phyloP scores from a whole-genome alignment of 2,329 filamentous ascomycete species.

The Fusarium guadeloupense region DNA sequence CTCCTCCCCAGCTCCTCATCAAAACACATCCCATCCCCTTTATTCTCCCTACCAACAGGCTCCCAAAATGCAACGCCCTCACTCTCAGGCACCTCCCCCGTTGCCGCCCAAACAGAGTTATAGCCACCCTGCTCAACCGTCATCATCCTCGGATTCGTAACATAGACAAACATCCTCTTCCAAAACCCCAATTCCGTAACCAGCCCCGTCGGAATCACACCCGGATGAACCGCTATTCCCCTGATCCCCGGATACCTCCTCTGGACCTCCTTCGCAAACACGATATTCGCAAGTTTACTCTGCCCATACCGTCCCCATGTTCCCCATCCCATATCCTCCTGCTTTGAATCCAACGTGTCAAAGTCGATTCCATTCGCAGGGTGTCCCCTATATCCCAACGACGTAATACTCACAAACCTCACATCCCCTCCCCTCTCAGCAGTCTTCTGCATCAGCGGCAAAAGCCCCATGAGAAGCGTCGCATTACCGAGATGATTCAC shows the following conservation, averaged over 20 bases:
- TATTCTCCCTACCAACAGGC: conserved; percentile 41
- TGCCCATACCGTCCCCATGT: conserved; percentile 59
- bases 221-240: conserved; percentile 60
- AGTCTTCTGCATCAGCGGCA: conserved; percentile 39
- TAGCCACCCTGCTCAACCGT: conserved; percentile 44
- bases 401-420: conserved; percentile 43
- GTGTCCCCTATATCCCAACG: conserved; percentile 40
- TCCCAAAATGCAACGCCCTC: conserved; percentile 39
- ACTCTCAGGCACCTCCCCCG: conserved; percentile 24
- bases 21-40: conserved; percentile 35
- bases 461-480: conserved; percentile 48
- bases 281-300: conserved; percentile 61
- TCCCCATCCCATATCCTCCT: conserved; percentile 42
- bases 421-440: conserved; percentile 26
- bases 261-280: conserved; percentile 57
- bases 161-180: conserved; percentile 40
- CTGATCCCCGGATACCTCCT: conserved; percentile 54
- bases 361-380: conserved; percentile 44
- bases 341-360: conserved; percentile 40
- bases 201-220: conserved; percentile 49
- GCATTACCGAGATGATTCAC: conserved; percentile 48
- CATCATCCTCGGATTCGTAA: conserved; percentile 37
- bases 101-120: conserved; percentile 48
- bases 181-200: conserved; percentile 36
- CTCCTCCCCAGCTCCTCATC: conserved; percentile 45